Percentiles rank a stretch among this genome's conserved stretches.
Conservation (phyloP, 345 rosid genomes). For the Citrus mangshanensis region DNA sequence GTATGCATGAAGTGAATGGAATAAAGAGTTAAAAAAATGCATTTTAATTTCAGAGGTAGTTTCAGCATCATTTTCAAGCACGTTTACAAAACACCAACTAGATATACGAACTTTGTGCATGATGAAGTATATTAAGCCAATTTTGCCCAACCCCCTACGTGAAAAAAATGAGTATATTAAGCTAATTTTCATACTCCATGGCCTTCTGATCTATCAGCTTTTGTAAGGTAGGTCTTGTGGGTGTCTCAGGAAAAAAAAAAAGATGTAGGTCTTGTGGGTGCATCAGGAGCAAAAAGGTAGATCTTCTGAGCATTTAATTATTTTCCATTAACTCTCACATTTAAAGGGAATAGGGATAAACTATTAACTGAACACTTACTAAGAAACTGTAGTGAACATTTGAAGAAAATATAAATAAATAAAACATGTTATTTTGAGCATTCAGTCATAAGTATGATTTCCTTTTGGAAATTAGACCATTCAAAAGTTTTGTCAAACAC, state of each 20-base stretch:
- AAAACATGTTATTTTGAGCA: background rate
- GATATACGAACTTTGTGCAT: background rate
- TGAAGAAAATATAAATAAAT: background rate
- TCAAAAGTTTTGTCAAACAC: background rate
- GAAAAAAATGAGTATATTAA: too few species aligned
- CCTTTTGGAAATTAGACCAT: background rate
- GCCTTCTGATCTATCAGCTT: background rate
- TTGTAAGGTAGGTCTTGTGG: background rate
- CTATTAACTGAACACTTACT: background rate
- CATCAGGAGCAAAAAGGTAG: background rate
- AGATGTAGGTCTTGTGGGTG: too few species aligned
- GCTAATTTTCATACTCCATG: background rate
- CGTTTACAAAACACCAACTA: background rate
- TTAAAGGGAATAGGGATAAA: background rate
- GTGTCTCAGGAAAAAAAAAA: too few species aligned
- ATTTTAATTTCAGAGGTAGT: background rate
- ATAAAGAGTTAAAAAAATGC: background rate
- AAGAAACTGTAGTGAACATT: background rate
- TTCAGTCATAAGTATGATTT: background rate
- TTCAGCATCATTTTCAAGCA: slow-evolving; percentile 10
- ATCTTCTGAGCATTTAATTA: background rate
- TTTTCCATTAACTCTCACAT: background rate
- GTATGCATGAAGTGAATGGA: background rate
- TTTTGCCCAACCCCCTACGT: too few species aligned
- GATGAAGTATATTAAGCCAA: background rate